These are phyloP conservation scores for Endoconidiophora laricicola DNA, from an alignment of 2,329 filamentous ascomycete species.

Conservation along the genomic window DNA sequence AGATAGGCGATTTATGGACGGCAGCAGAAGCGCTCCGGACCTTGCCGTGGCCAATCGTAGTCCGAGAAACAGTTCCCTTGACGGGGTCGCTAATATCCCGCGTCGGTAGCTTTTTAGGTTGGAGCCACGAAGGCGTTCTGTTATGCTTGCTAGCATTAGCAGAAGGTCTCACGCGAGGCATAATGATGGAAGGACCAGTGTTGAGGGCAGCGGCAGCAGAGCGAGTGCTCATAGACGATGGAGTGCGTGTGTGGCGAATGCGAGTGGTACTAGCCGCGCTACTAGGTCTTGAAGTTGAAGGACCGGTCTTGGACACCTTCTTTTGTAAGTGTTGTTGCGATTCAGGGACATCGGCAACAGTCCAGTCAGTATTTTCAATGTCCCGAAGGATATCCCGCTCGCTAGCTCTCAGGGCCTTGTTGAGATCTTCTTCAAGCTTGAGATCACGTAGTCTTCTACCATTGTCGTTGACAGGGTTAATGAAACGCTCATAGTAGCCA, in stretches of 20 bases:
- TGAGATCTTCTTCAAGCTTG: conserved; percentile 38
- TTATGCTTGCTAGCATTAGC: conserved; percentile 1
- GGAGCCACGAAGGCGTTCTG: conserved; percentile 11
- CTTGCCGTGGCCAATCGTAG: conserved; percentile 71
- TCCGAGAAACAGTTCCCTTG: conserved; percentile 46
- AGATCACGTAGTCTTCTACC: conserved; percentile 47
- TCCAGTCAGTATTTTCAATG: conserved; percentile 46
- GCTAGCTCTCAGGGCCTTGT: conserved; percentile 35
- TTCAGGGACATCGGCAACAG: conserved; percentile 37
- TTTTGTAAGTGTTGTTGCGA: conserved; percentile 16
- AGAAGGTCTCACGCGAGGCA: conserved; percentile 21
- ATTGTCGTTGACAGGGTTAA: conserved; percentile 48
- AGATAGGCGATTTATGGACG: background rate
- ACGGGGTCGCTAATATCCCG: conserved; percentile 10
- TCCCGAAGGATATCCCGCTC: conserved; percentile 53
- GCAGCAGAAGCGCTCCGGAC: conserved; percentile 39
- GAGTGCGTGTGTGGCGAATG: conserved; percentile 6
- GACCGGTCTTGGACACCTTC: background rate
- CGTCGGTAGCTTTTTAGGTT: conserved; percentile 6
- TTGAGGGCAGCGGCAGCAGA: conserved; percentile 2
- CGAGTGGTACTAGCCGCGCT: conserved; percentile 4
- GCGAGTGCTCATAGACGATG: conserved; percentile 8
- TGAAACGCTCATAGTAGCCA: conserved; percentile 44
- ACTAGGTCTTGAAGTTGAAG: conserved; percentile 17
- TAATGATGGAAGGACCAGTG: conserved; percentile 20